These are phyloP conservation scores for Leccinellum albellum DNA, from an alignment of 768 basidiomycete genomes.

Conservation along the genomic window DNA sequence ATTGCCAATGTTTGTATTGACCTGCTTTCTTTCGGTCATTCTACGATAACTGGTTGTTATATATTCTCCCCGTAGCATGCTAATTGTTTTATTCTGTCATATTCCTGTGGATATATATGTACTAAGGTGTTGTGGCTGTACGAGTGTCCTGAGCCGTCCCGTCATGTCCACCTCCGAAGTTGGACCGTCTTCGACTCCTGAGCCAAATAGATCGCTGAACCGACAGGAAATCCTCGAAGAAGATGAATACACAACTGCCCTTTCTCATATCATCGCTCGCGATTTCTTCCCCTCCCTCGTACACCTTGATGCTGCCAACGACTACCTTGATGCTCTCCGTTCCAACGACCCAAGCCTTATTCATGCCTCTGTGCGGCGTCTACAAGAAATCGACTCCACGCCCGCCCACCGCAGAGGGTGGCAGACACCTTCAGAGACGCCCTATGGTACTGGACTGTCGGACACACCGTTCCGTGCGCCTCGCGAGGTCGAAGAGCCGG, in stretches of 20 bases:
- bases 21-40: constrained; percentile 5
- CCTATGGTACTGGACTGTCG: constrained; percentile 52
- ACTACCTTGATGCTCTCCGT: constrained; percentile 75
- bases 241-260: constrained; percentile 89
- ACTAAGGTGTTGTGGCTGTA: constrained; percentile 14
- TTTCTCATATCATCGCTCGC: constrained; percentile 90
- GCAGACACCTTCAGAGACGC: constrained; percentile 60
- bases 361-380: constrained; percentile 66
- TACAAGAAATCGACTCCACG: constrained; percentile 59
- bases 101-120: constrained; percentile 2
- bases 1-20: constrained; percentile 10
- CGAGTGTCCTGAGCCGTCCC: constrained; percentile 5
- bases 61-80: constrained; percentile 9
- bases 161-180: constrained; percentile 32
- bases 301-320: constrained; percentile 84
- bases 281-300: constrained; percentile 97
- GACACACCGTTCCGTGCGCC: constrained; percentile 65
- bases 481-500: constrained; percentile 38
- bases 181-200: constrained; percentile 24
- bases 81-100: constrained; percentile 14
- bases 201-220: constrained; percentile 57
- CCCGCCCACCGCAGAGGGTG: constrained; percentile 37
- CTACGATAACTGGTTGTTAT: constrained; percentile 13
- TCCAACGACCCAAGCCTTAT: constrained; percentile 77
- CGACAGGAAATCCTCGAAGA: constrained; percentile 76